Evolutionary conservation across 2,329 filamentous ascomycete genomes (phyloP).

Genomic region (Lasiodiplodia hormozganensis): DNA sequence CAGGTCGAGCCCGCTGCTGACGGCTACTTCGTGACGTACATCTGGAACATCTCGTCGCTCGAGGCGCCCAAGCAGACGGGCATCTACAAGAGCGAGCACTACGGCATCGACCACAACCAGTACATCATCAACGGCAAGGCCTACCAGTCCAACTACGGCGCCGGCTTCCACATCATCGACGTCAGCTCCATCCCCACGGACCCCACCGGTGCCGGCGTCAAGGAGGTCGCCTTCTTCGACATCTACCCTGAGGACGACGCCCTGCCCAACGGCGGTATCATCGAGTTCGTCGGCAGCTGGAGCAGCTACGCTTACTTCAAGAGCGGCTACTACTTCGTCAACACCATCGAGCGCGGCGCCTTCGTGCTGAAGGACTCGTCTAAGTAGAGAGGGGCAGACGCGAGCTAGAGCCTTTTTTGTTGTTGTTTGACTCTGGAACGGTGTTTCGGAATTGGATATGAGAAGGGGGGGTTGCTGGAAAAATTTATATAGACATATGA

Average conservation of each 20-base stretch:
- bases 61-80: constrained; percentile 49
- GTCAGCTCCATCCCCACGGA: constrained; percentile 50
- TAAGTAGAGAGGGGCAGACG: not conserved
- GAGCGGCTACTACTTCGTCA: constrained; percentile 48
- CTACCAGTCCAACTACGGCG: constrained; percentile 54
- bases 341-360: constrained; percentile 50
- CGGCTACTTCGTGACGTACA: constrained; percentile 48
- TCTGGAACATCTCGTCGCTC: constrained; percentile 47
- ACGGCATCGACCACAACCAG: constrained; percentile 56
- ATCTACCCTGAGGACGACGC: constrained; percentile 53
- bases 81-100: constrained; percentile 48
- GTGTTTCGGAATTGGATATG: not conserved
- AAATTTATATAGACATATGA: not conserved
- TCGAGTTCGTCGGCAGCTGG: constrained; percentile 55
- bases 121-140: constrained; percentile 52
- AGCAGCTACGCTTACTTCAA: constrained; percentile 50
- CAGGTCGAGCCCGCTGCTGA: constrained; percentile 41
- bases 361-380: constrained; percentile 43
- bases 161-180: constrained; percentile 51
- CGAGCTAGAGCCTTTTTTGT: not conserved
- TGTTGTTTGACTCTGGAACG: not conserved
- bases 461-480: not conserved
- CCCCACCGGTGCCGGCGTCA: constrained; percentile 49
- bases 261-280: constrained; percentile 44
- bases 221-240: constrained; percentile 53